Conservation (phyloP, 768 basidiomycete species). For the Agrocybe pediades region DNA sequence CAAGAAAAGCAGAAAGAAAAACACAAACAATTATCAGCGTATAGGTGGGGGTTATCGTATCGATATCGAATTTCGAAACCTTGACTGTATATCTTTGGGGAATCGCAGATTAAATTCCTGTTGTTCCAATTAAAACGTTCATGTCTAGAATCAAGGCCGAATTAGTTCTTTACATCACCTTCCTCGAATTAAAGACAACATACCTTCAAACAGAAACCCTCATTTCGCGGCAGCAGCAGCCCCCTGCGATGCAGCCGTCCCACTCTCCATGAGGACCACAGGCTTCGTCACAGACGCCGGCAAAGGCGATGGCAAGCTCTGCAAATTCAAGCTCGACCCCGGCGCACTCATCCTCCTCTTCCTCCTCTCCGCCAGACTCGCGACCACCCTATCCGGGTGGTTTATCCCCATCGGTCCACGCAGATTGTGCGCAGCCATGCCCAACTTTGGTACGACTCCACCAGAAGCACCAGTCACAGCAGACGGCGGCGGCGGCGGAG, state of each 20-base stretch:
- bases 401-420: slow-evolving; percentile 5
- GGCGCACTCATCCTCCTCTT: slow-evolving; percentile 36
- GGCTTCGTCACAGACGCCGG: not conserved
- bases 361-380: slow-evolving; percentile 28
- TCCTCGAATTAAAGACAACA: too few relatives aligned
- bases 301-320: not conserved
- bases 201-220: too few relatives aligned
- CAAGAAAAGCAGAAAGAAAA: too few relatives aligned
- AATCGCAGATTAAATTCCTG: too few relatives aligned
- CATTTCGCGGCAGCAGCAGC: not conserved
- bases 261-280: not conserved
- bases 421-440: not conserved
- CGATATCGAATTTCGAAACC: too few relatives aligned
- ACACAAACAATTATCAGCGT: too few relatives aligned
- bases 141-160: too few relatives aligned
- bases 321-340: slow-evolving; percentile 6
- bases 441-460: not conserved
- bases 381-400: slow-evolving; percentile 25
- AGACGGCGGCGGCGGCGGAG: not conserved
- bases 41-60: too few relatives aligned
- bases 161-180: too few relatives aligned
- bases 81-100: too few relatives aligned
- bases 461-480: not conserved
- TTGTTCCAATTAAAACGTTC: too few relatives aligned
- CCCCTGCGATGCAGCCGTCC: not conserved